Evolutionary conservation across 768 basidiomycete genomes (phyloP).

Genomic region (Russula earlei): DNA sequence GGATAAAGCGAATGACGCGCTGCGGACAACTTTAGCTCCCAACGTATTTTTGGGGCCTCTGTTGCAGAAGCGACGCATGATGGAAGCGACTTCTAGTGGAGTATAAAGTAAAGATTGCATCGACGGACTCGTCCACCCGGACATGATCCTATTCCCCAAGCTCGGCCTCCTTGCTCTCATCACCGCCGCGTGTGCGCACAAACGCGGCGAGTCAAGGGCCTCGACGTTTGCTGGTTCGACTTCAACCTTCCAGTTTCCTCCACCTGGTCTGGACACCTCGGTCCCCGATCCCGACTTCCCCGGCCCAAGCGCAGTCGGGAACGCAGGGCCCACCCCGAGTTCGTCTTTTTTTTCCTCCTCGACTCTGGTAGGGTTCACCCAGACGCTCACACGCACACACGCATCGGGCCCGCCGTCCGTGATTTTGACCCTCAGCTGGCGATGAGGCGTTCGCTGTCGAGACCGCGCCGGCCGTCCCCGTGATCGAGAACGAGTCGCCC

Average conservation of each 20-base stretch:
- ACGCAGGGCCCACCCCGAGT: constrained; percentile 42
- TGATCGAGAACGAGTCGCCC: constrained; percentile 33
- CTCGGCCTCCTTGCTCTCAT: constrained; percentile 3
- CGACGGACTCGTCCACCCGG: too few relatives aligned
- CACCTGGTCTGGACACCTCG: constrained; percentile 29
- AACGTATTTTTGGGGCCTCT: too few relatives aligned
- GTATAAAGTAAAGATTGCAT: too few relatives aligned
- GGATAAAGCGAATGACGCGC: too few relatives aligned
- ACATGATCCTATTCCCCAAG: background rate
- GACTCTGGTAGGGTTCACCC: too few relatives aligned
- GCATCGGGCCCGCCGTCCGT: too few relatives aligned
- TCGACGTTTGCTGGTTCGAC: constrained; percentile 39
- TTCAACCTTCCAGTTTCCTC: constrained; percentile 34
- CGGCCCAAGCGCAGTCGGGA: constrained; percentile 35
- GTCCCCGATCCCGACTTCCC: constrained; percentile 32
- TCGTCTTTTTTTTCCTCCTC: constrained; percentile 10
- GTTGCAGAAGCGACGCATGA: too few relatives aligned
- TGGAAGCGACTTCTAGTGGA: too few relatives aligned
- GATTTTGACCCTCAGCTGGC: constrained; percentile 19
- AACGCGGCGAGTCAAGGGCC: constrained; percentile 7
- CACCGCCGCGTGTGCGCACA: background rate
- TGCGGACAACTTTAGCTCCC: too few relatives aligned
- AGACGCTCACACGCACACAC: background rate
- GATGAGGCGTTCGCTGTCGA: constrained; percentile 23
- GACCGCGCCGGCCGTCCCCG: constrained; percentile 32